Percentiles rank a stretch among this genome's conserved stretches.
Evolutionary conservation across 208 protist genomes (phyloP).

Genomic region (Naegleria gruberi): DNA sequence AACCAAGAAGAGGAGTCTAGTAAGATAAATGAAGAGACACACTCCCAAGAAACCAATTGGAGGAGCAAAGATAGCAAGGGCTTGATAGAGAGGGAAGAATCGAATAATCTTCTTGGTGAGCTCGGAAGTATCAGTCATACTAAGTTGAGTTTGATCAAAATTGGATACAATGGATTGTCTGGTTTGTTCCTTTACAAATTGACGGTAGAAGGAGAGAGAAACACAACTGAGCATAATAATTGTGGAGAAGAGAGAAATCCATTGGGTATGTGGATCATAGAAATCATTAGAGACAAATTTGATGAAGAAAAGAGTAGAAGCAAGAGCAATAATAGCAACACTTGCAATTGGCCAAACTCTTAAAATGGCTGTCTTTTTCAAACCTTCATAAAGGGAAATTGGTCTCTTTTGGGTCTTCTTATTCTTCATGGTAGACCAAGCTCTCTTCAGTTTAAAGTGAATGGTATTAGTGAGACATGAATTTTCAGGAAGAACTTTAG

Average conservation of each 20-base stretch:
- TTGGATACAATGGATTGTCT: background rate
- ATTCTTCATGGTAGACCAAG: background rate
- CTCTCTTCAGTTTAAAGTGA: background rate
- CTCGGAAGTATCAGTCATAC: background rate
- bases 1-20: background rate
- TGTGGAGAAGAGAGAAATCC: background rate
- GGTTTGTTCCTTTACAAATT: background rate
- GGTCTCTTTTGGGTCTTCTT: background rate
- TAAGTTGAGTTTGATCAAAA: background rate
- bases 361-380: background rate
- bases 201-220: background rate
- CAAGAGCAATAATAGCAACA: background rate
- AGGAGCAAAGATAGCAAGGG: background rate
- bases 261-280: background rate
- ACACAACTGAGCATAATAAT: background rate
- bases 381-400: background rate
- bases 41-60: background rate
- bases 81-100: background rate
- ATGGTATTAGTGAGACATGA: background rate
- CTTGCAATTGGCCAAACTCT: background rate
- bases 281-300: background rate
- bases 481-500: background rate
- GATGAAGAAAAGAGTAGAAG: background rate
- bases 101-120: background rate
- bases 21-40: background rate